These are phyloP conservation scores for Rubus idaeus DNA, from an alignment of 306 rosid species.

Conservation along the genomic window DNA sequence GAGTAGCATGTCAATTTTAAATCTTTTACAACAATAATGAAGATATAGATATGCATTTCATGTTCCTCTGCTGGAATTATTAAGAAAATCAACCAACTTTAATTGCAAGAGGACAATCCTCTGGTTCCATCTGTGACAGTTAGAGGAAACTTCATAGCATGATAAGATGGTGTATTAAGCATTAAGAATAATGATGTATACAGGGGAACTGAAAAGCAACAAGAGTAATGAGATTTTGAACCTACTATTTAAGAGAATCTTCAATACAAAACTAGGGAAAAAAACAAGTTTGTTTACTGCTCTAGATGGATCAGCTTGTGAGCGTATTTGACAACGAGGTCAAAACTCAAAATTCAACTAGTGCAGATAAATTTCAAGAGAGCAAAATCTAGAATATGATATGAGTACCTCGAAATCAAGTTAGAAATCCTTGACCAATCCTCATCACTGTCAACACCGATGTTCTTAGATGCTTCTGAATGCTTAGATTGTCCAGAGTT, in stretches of 20 bases:
- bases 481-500: constrained; percentile 39
- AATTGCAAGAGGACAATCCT: not conserved
- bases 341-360: constrained; percentile 2
- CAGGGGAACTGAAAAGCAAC: not conserved
- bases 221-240: not conserved
- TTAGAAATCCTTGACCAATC: constrained; percentile 70
- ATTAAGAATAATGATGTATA: not conserved
- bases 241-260: not conserved
- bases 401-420: constrained; percentile 58
- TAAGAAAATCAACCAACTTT: not conserved
- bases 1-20: not conserved
- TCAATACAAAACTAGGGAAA: not conserved
- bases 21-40: not conserved
- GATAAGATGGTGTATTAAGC: not conserved
- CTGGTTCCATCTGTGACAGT: not conserved
- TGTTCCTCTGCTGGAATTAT: not conserved
- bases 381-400: constrained; percentile 19
- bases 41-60: not conserved
- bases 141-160: not conserved
- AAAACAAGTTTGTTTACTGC: not conserved
- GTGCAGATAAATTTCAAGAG: not conserved
- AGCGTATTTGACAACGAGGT: not conserved
- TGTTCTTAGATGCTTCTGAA: constrained; percentile 41
- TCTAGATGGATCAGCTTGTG: not conserved
- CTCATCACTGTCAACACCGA: constrained; percentile 48